Conservation (phyloP, 768 basidiomycete genomes). For the Termitomyces eurrhizus region DNA sequence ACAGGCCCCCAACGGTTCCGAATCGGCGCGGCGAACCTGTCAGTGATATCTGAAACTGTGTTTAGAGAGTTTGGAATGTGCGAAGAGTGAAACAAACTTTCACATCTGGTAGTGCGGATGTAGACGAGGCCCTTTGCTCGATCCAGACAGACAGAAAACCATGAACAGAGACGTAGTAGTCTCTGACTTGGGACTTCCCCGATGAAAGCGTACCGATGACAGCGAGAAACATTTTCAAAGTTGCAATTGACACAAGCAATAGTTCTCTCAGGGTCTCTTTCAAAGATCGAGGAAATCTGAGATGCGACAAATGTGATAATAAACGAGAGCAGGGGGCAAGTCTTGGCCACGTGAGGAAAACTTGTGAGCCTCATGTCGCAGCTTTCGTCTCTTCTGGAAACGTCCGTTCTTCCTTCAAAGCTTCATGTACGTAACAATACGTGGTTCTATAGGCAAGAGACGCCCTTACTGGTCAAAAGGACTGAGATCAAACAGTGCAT, state of each 20-base stretch:
- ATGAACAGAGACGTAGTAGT: slow-evolving; percentile 55
- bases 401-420: background rate
- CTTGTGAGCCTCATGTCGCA: slow-evolving; percentile 14
- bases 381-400: slow-evolving; percentile 1
- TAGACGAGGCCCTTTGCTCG: slow-evolving; percentile 9
- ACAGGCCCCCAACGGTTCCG: background rate
- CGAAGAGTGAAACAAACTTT: background rate
- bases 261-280: background rate
- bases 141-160: slow-evolving; percentile 53
- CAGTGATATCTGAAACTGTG: background rate
- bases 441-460: background rate
- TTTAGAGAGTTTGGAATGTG: background rate
- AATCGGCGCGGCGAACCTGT: background rate
- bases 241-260: background rate
- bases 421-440: background rate
- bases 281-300: slow-evolving; percentile 1
- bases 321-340: slow-evolving; percentile 3
- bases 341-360: slow-evolving; percentile 10
- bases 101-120: background rate
- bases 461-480: background rate
- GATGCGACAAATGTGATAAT: slow-evolving; percentile 17
- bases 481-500: background rate
- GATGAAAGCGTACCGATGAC: slow-evolving; percentile 61
- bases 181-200: slow-evolving; percentile 56
- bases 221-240: slow-evolving; percentile 57